Evolutionary conservation across 805 yeast genomes (phyloP).

Genomic region (Zygoascus flipseniorum): DNA sequence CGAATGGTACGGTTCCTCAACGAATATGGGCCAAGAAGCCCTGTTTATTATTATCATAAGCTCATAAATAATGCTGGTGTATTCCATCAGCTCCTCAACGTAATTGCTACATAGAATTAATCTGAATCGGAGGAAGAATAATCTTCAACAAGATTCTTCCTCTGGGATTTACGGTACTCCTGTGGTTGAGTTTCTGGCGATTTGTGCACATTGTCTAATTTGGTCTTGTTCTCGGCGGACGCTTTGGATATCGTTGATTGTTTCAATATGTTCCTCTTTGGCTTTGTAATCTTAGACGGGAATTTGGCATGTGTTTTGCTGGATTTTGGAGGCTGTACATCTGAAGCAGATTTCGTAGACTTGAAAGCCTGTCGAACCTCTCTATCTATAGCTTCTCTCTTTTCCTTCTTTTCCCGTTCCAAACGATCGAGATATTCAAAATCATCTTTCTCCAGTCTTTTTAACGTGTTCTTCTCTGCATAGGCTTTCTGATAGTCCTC

Average conservation of each 20-base stretch:
- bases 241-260: no score
- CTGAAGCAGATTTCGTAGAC: neutral
- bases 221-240: no score
- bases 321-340: neutral
- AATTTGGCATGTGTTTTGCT: neutral
- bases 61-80: neutral
- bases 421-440: slow-evolving; percentile 6
- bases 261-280: neutral
- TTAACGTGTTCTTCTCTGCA: slow-evolving; percentile 5
- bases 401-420: neutral
- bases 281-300: neutral
- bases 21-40: neutral
- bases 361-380: slow-evolving; percentile 6
- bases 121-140: neutral
- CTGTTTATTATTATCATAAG: neutral
- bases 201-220: no score
- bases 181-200: no score
- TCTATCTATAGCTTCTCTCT: slow-evolving; percentile 3
- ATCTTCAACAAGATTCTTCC: neutral
- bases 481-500: slow-evolving; percentile 9
- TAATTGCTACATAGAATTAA: neutral
- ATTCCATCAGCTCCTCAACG: neutral
- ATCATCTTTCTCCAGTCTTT: slow-evolving; percentile 9
- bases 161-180: neutral
- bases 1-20: neutral